phyloP scores from a whole-genome alignment of 1,284 basidiomycete genomes.

The Chalciporus sp. region DNA sequence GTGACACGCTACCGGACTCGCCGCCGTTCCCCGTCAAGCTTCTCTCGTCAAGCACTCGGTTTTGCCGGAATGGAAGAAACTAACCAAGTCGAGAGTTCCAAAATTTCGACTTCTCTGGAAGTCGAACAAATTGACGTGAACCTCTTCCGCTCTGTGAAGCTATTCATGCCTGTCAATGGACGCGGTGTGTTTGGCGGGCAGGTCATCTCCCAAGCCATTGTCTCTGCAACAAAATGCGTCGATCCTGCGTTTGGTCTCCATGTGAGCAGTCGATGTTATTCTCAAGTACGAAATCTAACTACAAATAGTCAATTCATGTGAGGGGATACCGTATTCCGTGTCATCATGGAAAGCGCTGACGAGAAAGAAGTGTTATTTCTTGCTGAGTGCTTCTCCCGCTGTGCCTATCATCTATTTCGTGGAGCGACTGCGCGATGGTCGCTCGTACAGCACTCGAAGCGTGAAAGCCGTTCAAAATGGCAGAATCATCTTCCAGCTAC shows the following conservation, averaged over 20 bases:
- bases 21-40: background rate
- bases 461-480: conserved; percentile 79
- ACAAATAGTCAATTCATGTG: conserved; percentile 68
- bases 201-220: conserved; percentile 86
- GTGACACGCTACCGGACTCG: background rate
- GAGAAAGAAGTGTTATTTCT: conserved; percentile 71
- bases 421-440: conserved; percentile 82
- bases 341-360: conserved; percentile 4
- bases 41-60: background rate
- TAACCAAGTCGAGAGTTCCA: conserved; percentile 54
- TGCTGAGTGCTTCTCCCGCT: conserved; percentile 74
- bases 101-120: conserved; percentile 71
- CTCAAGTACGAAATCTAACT: conserved; percentile 5
- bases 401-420: conserved; percentile 86
- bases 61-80: conserved; percentile 32
- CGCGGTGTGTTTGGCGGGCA: conserved; percentile 90
- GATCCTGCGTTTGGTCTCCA: conserved; percentile 69
- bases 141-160: conserved; percentile 72
- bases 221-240: conserved; percentile 78
- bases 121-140: conserved; percentile 81
- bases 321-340: conserved; percentile 27
- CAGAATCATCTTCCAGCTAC: conserved; percentile 76
- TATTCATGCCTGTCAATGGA: conserved; percentile 67
- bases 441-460: conserved; percentile 71
- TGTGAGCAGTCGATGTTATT: conserved; percentile 41